Evolutionary conservation across 306 rosid species (phyloP), one percentile per base, ranked within the genome.

Genomic region (Fragaria iinumae): DNA sequence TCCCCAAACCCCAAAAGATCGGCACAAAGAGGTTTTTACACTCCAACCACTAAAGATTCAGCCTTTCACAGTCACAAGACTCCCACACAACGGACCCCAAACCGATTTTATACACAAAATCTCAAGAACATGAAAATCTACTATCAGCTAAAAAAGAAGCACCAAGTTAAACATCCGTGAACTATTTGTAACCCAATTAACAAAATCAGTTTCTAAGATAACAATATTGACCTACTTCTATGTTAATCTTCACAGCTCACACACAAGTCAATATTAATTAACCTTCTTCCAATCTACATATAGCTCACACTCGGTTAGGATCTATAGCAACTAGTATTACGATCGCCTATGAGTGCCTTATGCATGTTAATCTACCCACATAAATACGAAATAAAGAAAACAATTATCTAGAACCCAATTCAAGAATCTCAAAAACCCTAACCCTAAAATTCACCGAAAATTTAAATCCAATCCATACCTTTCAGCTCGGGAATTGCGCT

Each of bases 401-500:
- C 41, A 29, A 6, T 34, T 44, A 41, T 2, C 1, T 2, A 14
- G 5, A 60, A 7, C 11, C 18, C 4, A 4, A 1, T 39, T 39
- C 12, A 12, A 4, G 5, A 41, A 62, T 20, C 69, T 25, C 13
- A 25, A 2, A 65, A 65, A 71, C 65, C 56, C 71, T 59, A 75
- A 72, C 21, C 83, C 71, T 74, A 77, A 18, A 48, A 72, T 68
- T 17, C 76, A 43, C 64, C 34, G 12, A 32, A 34, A 73, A 45
- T 43, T 50, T 18, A 0, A 68, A 43, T 25, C 36, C n/a, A 79
- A 12, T 18, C 21, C 1, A 53, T 55, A 94, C 98, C 97, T 91
- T 81, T 94, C 96, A 1, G 96, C 96, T 13, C 98, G 87, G 47
- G 98, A 90, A 80, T 90, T 90, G 73, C 96, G 97, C 85, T 91